These are phyloP conservation scores for Trichocomaceae sp. DNA, from an alignment of 2,329 filamentous ascomycete genomes.

Conservation along the genomic window DNA sequence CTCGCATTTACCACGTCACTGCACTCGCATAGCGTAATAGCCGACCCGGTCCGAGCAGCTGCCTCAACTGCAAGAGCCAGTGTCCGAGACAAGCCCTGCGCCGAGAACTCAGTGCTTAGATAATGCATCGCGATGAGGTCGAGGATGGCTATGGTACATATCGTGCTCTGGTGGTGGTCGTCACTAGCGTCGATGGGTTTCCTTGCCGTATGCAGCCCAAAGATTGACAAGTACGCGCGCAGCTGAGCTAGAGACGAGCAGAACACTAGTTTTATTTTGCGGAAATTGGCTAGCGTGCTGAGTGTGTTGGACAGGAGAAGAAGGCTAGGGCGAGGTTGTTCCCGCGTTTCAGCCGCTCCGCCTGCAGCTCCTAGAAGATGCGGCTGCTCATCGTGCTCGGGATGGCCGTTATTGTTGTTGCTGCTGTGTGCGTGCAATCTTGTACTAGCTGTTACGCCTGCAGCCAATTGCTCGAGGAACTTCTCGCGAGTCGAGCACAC, in stretches of 20 bases:
- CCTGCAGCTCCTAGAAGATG: background rate
- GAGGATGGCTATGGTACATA: constrained; percentile 32
- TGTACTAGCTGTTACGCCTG: constrained; percentile 37
- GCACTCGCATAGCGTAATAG: constrained; percentile 39
- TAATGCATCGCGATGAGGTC: constrained; percentile 38
- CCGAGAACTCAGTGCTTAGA: constrained; percentile 41
- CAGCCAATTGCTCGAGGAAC: constrained; percentile 57
- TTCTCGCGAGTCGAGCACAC: constrained; percentile 60
- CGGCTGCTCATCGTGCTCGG: background rate
- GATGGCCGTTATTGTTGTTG: constrained; percentile 1
- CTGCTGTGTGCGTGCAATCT: background rate
- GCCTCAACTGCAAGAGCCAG: constrained; percentile 36
- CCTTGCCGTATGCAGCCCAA: background rate
- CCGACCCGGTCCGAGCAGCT: constrained; percentile 23
- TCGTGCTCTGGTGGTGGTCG: background rate
- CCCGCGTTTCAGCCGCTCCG: background rate
- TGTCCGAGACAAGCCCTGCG: constrained; percentile 43
- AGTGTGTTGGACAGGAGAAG: constrained; percentile 61
- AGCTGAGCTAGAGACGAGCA: constrained; percentile 69
- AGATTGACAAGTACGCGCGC: constrained; percentile 63
- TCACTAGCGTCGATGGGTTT: background rate
- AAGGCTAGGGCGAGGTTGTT: constrained; percentile 35
- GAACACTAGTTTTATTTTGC: constrained; percentile 65
- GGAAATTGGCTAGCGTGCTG: constrained; percentile 60
- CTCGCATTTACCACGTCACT: constrained; percentile 24